Evolutionary conservation across 192 early-diverging fungal species (phyloP).

Genomic region (Backusella mclennaniae): DNA sequence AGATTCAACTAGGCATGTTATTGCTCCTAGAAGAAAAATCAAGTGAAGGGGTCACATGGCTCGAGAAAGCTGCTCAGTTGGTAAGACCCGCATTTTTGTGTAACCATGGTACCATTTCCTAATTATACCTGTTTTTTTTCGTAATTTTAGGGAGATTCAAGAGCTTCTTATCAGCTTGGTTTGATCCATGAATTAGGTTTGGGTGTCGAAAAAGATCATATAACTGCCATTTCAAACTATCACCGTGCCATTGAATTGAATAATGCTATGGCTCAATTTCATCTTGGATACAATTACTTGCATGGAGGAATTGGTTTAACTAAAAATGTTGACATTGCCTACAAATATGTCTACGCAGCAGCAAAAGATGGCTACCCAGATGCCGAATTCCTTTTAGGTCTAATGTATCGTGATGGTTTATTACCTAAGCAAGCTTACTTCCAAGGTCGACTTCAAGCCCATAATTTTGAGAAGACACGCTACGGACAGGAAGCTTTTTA

Average conservation of each 20-base stretch:
- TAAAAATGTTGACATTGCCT: slow-evolving; percentile 21
- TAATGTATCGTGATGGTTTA: slow-evolving; percentile 23
- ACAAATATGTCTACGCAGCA: slow-evolving; percentile 16
- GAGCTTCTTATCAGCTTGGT: slow-evolving; percentile 32
- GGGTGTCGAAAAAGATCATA: slow-evolving; percentile 23
- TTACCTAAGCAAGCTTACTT: background rate
- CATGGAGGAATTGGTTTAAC: slow-evolving; percentile 27
- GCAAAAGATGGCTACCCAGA: slow-evolving; percentile 22
- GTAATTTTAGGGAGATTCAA: slow-evolving; percentile 22
- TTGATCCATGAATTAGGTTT: slow-evolving; percentile 30
- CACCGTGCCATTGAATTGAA: slow-evolving; percentile 26
- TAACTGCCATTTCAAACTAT: slow-evolving; percentile 22
- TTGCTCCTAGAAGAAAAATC: slow-evolving; percentile 20
- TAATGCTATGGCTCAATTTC: slow-evolving; percentile 27
- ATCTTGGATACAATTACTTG: slow-evolving; percentile 29
- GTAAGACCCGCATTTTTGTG: slow-evolving; percentile 18
- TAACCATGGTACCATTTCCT: background rate
- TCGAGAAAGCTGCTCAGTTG: slow-evolving; percentile 28
- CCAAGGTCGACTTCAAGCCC: background rate
- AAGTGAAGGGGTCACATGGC: slow-evolving; percentile 28
- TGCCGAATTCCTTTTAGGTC: slow-evolving; percentile 29
- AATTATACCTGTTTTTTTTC: background rate
- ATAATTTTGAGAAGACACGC: slow-evolving; percentile 2
- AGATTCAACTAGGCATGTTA: slow-evolving; percentile 30
- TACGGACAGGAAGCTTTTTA: slow-evolving; percentile 22